Base-by-base conservation (phyloP, 768 basidiomycete genomes). In the Mycena polygramma region DNA sequence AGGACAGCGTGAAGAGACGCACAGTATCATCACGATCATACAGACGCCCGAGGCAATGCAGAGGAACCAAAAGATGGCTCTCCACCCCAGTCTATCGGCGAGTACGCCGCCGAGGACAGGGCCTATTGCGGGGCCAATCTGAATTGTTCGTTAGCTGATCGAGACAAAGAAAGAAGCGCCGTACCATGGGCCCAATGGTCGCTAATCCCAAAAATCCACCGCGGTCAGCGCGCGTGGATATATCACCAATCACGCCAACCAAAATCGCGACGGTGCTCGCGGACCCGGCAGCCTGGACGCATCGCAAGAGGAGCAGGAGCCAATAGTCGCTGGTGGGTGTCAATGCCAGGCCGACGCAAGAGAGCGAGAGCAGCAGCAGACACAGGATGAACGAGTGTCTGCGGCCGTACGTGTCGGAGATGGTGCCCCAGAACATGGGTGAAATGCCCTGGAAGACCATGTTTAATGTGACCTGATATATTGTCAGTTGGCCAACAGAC, bases 201-300 rank as follows among this genome's bases (percentile, higher is more conserved):
- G 88, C 92, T 10, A 93, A 49, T 4, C 94, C 94, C 64, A 90
- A 86, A 78, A 91, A 94, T 17, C 89, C 87, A 20, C 93, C 95
- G 30, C 94, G 83, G 79, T 96, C 94, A 46, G 87, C 86, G 0
- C 88, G 90, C 4, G 86, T 87, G 10, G 93, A 88, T 41, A 97
- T 91, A 76, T 97, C 95, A 3, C 89, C 89, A 61, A 97, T 87
- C 13, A 93, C 88, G 3, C 95, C 95, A 39, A 91, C 88, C 53
- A 90, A 91, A 89, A 72, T 35, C 17, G 93, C 93, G 64, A 94
- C 83, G 0, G 92, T 93, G 66, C 93, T 93, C 0, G 94, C 92
- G 1, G 91, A 93, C 1, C 94, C 94, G 8, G 90, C 86, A 0
- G 92, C 91, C 82, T 96, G 94, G 5, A 95, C 36, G 70, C 92